Base-by-base conservation (phyloP, 129 eudicot species). In the Arctium minus region DNA sequence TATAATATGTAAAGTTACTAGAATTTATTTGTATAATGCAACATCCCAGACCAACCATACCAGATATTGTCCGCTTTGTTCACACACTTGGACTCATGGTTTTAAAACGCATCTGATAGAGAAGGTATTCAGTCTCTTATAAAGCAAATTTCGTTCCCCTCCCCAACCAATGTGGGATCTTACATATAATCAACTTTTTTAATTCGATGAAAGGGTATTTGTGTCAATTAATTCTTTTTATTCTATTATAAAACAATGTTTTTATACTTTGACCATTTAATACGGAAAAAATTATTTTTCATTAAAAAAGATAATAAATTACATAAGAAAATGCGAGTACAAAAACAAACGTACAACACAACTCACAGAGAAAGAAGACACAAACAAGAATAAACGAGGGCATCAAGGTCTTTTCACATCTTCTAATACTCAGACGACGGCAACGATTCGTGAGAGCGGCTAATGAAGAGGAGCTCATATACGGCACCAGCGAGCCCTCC, bases 401-500 rank as follows among this genome's bases (percentile, higher is more conserved):
- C 78, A 80, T 13, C 29, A 72, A 37, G 0, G 78, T 72, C 56
- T 13, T 72, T 72, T 37, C 71, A 72, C 69, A 53, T 3, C 75
- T 75, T 75, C 56, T 80, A 88, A 80, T 9, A 87, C 17, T 85
- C 92, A 1, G 89, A 44, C 13, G 72, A 50, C 65, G 85, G 87
- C 86, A 92, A 67, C 0, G 85, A 80, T 86, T 92, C 92, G 50
- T 92, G 90, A 6, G 88, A 39, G 76, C 86, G 79, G 48, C 36
- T 82, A 67, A 90, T 81, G 84, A 90, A 90, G 29, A 90, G 17
- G 32, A 90, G 73, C 72, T 90, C 92, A 38, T 86, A 90, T 11
- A 88, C 62, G 37, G 73, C 65, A 0, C 88, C 91, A 5, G 89
- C 94, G 12, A 90, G 70, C 15, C 85, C 89, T 32, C 88, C 93